These are phyloP conservation scores for Catunica adiposa DNA, from an alignment of 2,329 filamentous ascomycete genomes.

Conservation along the genomic window DNA sequence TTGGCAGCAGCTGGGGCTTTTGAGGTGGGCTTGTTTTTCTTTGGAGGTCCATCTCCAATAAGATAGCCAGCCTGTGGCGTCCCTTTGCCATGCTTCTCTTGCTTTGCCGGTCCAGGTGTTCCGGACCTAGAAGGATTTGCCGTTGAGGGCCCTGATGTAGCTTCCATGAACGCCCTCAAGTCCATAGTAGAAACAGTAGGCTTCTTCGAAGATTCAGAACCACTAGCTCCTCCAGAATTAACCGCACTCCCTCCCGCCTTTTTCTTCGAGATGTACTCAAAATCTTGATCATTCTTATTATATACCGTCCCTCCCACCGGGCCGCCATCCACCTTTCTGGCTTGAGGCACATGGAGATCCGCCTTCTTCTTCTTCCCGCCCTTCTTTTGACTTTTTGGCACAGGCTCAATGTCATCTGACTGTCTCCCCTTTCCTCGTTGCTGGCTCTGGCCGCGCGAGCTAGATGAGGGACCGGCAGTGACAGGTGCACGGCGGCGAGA, in stretches of 20 bases:
- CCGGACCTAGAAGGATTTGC: conserved; percentile 17
- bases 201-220: background rate
- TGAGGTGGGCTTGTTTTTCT: conserved; percentile 20
- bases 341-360: conserved; percentile 44
- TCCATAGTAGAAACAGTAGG: background rate
- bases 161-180: conserved; percentile 3
- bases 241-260: background rate
- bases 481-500: conserved; percentile 39
- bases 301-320: conserved; percentile 52
- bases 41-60: conserved; percentile 56
- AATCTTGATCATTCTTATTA: conserved; percentile 51
- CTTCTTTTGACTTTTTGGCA: conserved; percentile 32
- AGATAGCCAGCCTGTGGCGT: conserved; percentile 60
- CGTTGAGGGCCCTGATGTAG: conserved; percentile 3
- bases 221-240: background rate
- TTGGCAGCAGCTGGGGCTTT: conserved; percentile 34
- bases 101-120: conserved; percentile 26
- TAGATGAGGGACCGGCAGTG: conserved; percentile 19
- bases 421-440: background rate
- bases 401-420: conserved; percentile 22
- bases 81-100: conserved; percentile 36
- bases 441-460: conserved; percentile 17
- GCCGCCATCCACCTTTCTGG: conserved; percentile 46
- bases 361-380: conserved; percentile 42
- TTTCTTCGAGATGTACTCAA: conserved; percentile 51